phyloP scores from a whole-genome alignment of 257 asterid genomes.

The Solanum tacnaense region DNA sequence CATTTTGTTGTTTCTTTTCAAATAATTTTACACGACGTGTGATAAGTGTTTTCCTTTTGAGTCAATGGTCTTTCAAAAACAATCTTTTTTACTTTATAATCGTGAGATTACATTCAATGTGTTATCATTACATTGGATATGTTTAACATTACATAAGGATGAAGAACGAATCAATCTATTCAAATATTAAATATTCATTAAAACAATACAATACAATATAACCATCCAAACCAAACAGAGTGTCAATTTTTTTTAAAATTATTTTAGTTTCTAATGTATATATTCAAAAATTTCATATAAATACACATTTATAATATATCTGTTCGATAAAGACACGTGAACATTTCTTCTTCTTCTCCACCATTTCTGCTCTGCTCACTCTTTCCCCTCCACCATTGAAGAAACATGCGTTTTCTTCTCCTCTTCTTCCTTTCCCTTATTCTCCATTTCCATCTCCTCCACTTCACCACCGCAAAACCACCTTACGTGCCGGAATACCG shows the following conservation, averaged over 20 bases:
- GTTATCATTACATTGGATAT: neutral
- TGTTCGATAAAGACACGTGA: neutral
- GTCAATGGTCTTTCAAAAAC: too few relatives aligned
- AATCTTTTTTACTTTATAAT: too few relatives aligned
- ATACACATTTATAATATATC: neutral
- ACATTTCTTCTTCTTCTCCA: neutral
- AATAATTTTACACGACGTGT: neutral
- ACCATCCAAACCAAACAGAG: neutral
- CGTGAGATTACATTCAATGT: too few relatives aligned
- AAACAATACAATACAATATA: accelerated
- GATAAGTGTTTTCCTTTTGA: too few relatives aligned
- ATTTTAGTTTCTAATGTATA: neutral
- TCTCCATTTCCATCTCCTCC: slow-evolving; percentile 12
- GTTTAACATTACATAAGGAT: neutral
- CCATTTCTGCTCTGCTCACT: neutral
- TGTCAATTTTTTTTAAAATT: too few relatives aligned
- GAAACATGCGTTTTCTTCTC: neutral
- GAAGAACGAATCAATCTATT: neutral
- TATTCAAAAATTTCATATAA: neutral
- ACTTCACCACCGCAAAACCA: slow-evolving; percentile 20
- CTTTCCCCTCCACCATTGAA: neutral
- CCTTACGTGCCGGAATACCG: slow-evolving; percentile 36
- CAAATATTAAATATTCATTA: neutral
- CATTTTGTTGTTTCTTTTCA: neutral
- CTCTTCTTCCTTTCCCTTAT: slow-evolving; percentile 27